phyloP scores from a whole-genome alignment of 2,329 filamentous ascomycete genomes.

The Colletotrichum eremochloae region DNA sequence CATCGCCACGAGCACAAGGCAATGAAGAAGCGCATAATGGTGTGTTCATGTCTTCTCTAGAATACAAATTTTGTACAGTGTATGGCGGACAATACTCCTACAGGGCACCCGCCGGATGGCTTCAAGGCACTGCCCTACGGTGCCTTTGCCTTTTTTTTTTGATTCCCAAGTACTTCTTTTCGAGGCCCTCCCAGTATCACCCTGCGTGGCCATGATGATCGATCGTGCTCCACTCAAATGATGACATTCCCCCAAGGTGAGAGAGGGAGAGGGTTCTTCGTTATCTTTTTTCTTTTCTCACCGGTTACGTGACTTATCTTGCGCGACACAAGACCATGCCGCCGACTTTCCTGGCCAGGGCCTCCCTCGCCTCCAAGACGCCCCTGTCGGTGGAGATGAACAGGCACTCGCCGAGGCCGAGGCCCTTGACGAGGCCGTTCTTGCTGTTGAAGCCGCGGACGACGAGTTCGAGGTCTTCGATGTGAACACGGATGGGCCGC shows the following conservation, averaged over 20 bases:
- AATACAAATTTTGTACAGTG: constrained; percentile 40
- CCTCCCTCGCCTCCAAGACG: constrained; percentile 85
- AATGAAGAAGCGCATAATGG: constrained; percentile 20
- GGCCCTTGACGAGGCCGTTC: constrained; percentile 78
- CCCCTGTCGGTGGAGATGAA: constrained; percentile 84
- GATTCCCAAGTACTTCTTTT: constrained; percentile 6
- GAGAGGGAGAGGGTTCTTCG: neutral
- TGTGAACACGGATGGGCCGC: constrained; percentile 75
- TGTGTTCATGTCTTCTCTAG: constrained; percentile 39
- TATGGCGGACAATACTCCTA: constrained; percentile 26
- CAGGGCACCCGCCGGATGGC: constrained; percentile 11
- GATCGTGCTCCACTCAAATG: neutral
- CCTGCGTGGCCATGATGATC: neutral
- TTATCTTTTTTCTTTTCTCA: neutral
- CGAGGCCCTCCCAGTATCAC: neutral
- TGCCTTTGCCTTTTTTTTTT: constrained; percentile 12
- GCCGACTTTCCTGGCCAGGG: constrained; percentile 83
- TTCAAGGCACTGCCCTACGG: constrained; percentile 8
- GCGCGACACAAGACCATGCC: constrained; percentile 83
- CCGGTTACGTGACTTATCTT: constrained; percentile 51
- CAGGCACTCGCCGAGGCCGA: constrained; percentile 85
- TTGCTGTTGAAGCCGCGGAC: constrained; percentile 76
- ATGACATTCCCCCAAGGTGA: neutral
- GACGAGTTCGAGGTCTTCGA: constrained; percentile 72
- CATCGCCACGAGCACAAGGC: neutral